Evolutionary conservation across 2,329 filamentous ascomycete species (phyloP), one percentile per base, ranked within the genome.

Genomic region (Ceratocystis albifundus): DNA sequence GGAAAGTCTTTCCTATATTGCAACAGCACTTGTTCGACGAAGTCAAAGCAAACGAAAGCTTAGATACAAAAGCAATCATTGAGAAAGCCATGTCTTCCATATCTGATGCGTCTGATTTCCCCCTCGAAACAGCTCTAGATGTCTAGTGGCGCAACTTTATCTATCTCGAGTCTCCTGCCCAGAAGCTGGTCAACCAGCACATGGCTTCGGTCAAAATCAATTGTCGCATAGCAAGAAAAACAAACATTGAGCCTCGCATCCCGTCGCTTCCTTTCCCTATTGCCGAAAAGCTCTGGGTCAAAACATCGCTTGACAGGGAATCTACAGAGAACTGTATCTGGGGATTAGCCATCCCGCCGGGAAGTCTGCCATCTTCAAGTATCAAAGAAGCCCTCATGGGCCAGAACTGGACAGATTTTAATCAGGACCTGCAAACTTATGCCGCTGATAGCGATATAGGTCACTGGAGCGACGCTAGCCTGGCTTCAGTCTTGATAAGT

Each of bases 171-270:
- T 57, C 53, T 28, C 53, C 53, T 28, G 53, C 53, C n/a, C 53
- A 57, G 30, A 57, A 57, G 22, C 53, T 57, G 53, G 53, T 57
- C 53, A 57, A 57, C 10, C 22, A 57, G 53, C 53, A 57, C 20
- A 22, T 57, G 53, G 30, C 22, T 8, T 57, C 53, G 12, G 20
- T 57, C 22, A 57, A 28, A 17, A 22, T 57, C 22, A 57, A 28
- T 8, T 57, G 53, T 28, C 53, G 53, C 53, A 30, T 57, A 10
- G 53, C 53, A 12, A 25, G 22, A 30, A 28, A 57, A 17, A 28
- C 22, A 6, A 28, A 28, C 22, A 22, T 15, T 30, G 53, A 15
- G 25, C 30, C 25, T 30, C 15, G 25, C 5, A 12, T 57, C 8
- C 53, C 10, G 25, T 12, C 22, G 10, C 22, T 57, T 6, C 17